Evolutionary conservation across 768 basidiomycete genomes (phyloP), one percentile per base, ranked within the genome.

Genomic region (Rubroboletus pulcherrimus): DNA sequence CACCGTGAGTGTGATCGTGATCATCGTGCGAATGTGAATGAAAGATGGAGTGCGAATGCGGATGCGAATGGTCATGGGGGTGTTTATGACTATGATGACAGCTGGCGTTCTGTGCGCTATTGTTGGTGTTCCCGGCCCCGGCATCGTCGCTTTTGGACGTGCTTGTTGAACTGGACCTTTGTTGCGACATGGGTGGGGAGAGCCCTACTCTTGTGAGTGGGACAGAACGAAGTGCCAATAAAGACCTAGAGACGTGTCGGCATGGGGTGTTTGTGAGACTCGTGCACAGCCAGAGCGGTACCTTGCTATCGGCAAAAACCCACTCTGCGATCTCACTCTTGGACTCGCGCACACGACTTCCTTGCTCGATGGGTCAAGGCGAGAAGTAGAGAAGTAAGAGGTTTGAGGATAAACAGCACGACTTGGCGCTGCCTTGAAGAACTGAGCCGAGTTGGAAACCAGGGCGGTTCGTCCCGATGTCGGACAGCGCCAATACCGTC

Each of bases 11-110:
- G 54, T 86, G 81, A 45, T 77, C 82, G 35, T 80, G 78, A 50
- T 84, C 81, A 30, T 74, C 78, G 65, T 87, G 85, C 19, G 82
- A 80, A 65, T 87, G 86, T 12, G 82, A 80, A 65, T 87, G 87
- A 64, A 87, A 85, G 59, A 86, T 66, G 26, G 83, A 82, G 57
- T 82, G 83, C 6, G 82, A 80, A 69, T 87, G 83, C 5, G 82
- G 80, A 69, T 87, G 86, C 2, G 77, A 66, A 63, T 84, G 79
- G 39, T 59, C 66, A 53, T 71, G 54, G 35, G 54, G 41, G 51
- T 76, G 69, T 14, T 55, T 50, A 39, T 71, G 64, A 19, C 66
- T 64, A 41, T 81, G 75, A 53, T 76, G 74, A 62, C 80, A 72
- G 71, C 40, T 46, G 29, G 38, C 7, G 14, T 14, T 48, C 15